Percentiles rank a stretch among this genome's conserved stretches.
Evolutionary conservation across 148 eudicot species (phyloP).

Genomic region (Rhododendron mucronatum): DNA sequence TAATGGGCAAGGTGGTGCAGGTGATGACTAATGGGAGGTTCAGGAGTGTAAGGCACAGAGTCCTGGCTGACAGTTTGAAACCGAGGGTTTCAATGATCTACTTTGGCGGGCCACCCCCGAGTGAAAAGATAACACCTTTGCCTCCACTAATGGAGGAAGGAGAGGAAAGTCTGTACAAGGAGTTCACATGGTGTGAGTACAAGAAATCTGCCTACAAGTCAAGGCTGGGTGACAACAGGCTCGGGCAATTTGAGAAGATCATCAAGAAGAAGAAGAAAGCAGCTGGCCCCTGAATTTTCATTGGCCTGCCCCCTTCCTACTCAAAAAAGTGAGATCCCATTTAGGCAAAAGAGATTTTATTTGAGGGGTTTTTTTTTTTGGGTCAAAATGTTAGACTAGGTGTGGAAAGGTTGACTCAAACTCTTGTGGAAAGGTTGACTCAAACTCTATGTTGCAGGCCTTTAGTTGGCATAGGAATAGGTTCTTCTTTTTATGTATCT

Average conservation of each 20-base stretch:
- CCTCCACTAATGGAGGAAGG: conserved; percentile 38
- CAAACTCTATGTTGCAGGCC: neutral
- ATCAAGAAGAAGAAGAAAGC: neutral
- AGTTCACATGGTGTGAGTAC: conserved; percentile 36
- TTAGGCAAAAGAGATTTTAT: neutral
- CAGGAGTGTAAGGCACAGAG: conserved; percentile 65
- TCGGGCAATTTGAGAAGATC: conserved; percentile 28
- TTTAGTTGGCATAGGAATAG: neutral
- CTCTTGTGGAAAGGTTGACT: neutral
- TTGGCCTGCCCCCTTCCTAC: too few species aligned
- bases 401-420: neutral
- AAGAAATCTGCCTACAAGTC: conserved; percentile 45
- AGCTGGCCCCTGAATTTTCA: too few species aligned
- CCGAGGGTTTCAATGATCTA: conserved; percentile 45
- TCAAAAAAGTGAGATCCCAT: neutral
- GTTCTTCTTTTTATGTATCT: neutral
- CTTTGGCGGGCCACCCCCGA: conserved; percentile 44
- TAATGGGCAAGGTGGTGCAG: conserved; percentile 27
- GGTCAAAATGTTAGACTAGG: conserved; percentile 8
- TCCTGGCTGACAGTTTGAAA: conserved; percentile 38
- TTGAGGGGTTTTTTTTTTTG: neutral
- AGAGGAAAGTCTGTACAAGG: conserved; percentile 26
- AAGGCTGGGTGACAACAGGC: conserved; percentile 39
- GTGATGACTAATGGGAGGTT: conserved; percentile 45
- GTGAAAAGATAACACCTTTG: conserved; percentile 49